Conservation (phyloP, 2,329 filamentous ascomycete genomes). For the Penicillium sp. region DNA sequence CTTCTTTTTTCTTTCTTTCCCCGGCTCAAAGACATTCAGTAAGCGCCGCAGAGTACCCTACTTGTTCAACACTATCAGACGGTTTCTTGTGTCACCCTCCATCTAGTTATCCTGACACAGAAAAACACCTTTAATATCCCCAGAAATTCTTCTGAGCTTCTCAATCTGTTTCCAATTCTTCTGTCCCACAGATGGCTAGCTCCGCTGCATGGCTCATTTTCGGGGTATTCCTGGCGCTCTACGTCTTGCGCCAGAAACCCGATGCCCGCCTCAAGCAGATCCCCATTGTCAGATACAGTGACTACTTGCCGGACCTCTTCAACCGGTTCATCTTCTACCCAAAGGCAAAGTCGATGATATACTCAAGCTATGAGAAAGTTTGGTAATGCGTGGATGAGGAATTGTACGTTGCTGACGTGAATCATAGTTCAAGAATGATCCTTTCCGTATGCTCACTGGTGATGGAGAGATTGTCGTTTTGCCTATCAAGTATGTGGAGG, state of each 20-base stretch:
- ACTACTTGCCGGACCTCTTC: slow-evolving; percentile 25
- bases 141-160: not conserved
- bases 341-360: slow-evolving; percentile 24
- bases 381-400: not conserved
- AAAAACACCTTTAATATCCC: not conserved
- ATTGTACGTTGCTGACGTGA: not conserved
- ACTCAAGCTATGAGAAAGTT: slow-evolving; percentile 30
- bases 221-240: slow-evolving; percentile 10
- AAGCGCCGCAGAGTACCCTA: not conserved
- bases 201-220: slow-evolving; percentile 11
- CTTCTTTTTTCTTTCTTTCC: not conserved
- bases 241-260: slow-evolving; percentile 9
- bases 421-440: slow-evolving; percentile 29
- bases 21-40: not conserved
- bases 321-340: slow-evolving; percentile 30
- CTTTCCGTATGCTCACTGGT: slow-evolving; percentile 31
- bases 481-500: slow-evolving; percentile 29
- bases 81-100: slow-evolving; percentile 18
- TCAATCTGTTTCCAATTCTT: not conserved
- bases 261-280: slow-evolving; percentile 18
- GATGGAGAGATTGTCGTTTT: slow-evolving; percentile 33
- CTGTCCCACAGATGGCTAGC: slow-evolving; percentile 5
- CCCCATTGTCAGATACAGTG: slow-evolving; percentile 24
- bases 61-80: slow-evolving; percentile 20
- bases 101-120: slow-evolving; percentile 4